Conservation (phyloP, 2,329 filamentous ascomycete genomes). For the Periconia digitata region DNA sequence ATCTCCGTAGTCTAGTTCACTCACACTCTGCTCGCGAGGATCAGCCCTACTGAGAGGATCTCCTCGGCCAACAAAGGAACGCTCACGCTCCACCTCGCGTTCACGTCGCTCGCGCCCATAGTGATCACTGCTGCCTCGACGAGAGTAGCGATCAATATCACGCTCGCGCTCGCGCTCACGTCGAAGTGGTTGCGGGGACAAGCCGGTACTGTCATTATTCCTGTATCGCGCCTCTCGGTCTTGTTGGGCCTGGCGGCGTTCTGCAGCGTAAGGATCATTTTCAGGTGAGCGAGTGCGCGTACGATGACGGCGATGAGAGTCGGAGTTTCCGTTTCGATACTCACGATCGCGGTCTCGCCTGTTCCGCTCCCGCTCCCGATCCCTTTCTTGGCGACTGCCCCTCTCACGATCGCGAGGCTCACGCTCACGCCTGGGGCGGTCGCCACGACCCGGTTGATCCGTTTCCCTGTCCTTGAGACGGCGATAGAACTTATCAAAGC, state of each 20-base stretch:
- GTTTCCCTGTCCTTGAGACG: slow-evolving; percentile 86
- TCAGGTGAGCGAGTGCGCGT: slow-evolving; percentile 86
- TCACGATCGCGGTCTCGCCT: slow-evolving; percentile 44
- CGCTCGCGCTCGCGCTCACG: slow-evolving; percentile 44
- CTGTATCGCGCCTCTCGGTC: slow-evolving; percentile 93
- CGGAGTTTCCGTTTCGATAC: slow-evolving; percentile 44
- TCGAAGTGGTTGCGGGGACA: slow-evolving; percentile 52
- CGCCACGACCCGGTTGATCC: slow-evolving; percentile 56
- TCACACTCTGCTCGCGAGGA: slow-evolving; percentile 70
- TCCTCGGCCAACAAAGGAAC: slow-evolving; percentile 64
- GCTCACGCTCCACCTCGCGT: slow-evolving; percentile 86
- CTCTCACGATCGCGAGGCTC: slow-evolving; percentile 48
- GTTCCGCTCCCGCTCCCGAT: slow-evolving; percentile 29
- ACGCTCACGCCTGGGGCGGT: slow-evolving; percentile 48
- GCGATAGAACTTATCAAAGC: slow-evolving; percentile 89
- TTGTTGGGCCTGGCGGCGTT: slow-evolving; percentile 88
- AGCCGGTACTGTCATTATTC: slow-evolving; percentile 70
- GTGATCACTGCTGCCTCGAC: slow-evolving; percentile 63
- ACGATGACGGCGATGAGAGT: slow-evolving; percentile 46
- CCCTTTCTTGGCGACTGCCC: slow-evolving; percentile 33
- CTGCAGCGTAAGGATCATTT: slow-evolving; percentile 90
- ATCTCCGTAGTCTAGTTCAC: slow-evolving; percentile 91
- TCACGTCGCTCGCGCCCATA: slow-evolving; percentile 88
- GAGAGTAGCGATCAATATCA: slow-evolving; percentile 49
- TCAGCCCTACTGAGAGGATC: slow-evolving; percentile 65